Evolutionary conservation across 768 basidiomycete genomes (phyloP).

Genomic region (Trametes punicea): DNA sequence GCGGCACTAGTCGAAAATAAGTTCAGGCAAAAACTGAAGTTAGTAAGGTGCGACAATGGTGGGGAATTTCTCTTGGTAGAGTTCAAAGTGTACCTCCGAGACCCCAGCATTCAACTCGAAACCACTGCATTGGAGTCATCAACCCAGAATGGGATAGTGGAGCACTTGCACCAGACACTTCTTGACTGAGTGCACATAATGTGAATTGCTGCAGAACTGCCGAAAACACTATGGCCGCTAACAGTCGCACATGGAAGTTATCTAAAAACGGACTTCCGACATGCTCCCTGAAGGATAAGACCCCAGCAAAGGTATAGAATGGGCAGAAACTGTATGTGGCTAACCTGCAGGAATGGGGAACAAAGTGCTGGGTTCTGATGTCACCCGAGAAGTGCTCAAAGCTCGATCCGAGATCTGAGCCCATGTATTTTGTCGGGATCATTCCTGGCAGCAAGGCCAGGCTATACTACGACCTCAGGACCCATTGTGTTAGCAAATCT

Average conservation of each 20-base stretch:
- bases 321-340: conserved; percentile 25
- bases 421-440: conserved; percentile 25
- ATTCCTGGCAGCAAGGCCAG: conserved; percentile 23
- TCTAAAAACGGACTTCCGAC: conserved; percentile 25
- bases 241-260: conserved; percentile 19
- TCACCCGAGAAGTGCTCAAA: conserved; percentile 6
- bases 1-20: neutral
- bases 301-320: conserved; percentile 25
- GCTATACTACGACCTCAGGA: conserved; percentile 11
- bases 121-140: conserved; percentile 23
- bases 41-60: conserved; percentile 21
- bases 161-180: conserved; percentile 25
- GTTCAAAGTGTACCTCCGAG: conserved; percentile 7
- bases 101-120: conserved; percentile 21
- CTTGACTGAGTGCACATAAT: conserved; percentile 20
- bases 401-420: conserved; percentile 14
- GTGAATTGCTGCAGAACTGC: conserved; percentile 15
- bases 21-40: conserved; percentile 12
- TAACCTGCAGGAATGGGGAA: conserved; percentile 24
- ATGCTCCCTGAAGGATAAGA: conserved; percentile 12
- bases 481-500: conserved; percentile 1
- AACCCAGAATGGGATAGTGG: conserved; percentile 25
- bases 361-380: conserved; percentile 16
- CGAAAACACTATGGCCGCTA: conserved; percentile 24
- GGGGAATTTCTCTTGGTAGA: conserved; percentile 22